phyloP scores from a whole-genome alignment of 306 rosid genomes.

The Astragalus membranaceus region DNA sequence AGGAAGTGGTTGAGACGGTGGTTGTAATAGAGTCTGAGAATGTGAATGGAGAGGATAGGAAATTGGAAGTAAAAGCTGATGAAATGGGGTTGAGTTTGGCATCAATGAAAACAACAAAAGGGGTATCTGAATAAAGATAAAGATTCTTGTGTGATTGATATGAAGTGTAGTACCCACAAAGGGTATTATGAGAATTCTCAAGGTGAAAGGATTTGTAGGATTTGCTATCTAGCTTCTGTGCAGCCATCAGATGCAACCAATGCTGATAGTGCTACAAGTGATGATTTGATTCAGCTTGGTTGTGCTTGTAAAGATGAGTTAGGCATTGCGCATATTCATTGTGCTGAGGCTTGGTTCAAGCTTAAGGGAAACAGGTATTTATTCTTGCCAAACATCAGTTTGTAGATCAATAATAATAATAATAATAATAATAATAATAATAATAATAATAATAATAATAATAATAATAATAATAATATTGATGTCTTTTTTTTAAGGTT shows the following conservation, averaged over 20 bases:
- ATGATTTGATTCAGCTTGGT: slow-evolving; percentile 75
- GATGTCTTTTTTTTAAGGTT: too few relatives aligned
- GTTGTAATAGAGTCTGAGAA: slow-evolving; percentile 33
- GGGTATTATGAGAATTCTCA: slow-evolving; percentile 41
- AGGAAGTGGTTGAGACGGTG: slow-evolving; percentile 39
- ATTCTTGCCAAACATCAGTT: slow-evolving; percentile 1
- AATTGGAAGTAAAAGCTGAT: slow-evolving; percentile 26
- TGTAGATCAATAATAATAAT: background rate
- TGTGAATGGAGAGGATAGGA: slow-evolving; percentile 29
- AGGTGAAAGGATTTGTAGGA: slow-evolving; percentile 80
- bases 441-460: too few relatives aligned
- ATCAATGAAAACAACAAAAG: slow-evolving; percentile 27
- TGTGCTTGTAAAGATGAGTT: slow-evolving; percentile 89
- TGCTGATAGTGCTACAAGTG: slow-evolving; percentile 14
- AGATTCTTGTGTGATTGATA: slow-evolving; percentile 46
- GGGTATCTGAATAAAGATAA: slow-evolving; percentile 42
- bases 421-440: too few relatives aligned
- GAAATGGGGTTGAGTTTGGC: slow-evolving; percentile 40
- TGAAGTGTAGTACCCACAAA: too few relatives aligned
- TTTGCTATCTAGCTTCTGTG: slow-evolving; percentile 69
- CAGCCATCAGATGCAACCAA: slow-evolving; percentile 46
- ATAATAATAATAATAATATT: too few relatives aligned
- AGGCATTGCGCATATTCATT: slow-evolving; percentile 71
- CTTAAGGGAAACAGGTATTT: slow-evolving; percentile 86
- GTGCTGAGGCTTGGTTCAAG: slow-evolving; percentile 95